Evolutionary conservation across 140 eudicot genomes (phyloP).

Genomic region (Anethum foeniculum): DNA sequence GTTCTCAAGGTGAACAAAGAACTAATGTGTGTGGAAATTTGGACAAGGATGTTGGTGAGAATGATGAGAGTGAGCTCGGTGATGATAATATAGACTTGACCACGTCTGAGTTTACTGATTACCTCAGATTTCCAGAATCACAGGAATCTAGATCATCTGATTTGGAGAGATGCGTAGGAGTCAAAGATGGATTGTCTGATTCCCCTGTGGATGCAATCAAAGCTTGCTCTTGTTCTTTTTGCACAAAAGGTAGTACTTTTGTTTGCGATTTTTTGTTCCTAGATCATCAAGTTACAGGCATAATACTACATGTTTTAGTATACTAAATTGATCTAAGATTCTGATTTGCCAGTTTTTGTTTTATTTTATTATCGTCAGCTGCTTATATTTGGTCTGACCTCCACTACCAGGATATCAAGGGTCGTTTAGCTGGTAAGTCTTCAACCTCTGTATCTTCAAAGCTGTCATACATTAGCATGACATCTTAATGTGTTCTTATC

Average conservation of each 20-base stretch:
- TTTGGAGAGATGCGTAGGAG: conserved; percentile 34
- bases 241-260: conserved; percentile 55
- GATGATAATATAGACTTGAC: conserved; percentile 31
- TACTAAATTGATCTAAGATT: background rate
- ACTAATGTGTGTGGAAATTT: conserved; percentile 8
- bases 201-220: conserved; percentile 33
- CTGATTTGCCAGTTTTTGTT: background rate
- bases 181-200: conserved; percentile 26
- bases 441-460: background rate
- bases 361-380: conserved; percentile 34
- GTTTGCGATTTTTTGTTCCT: background rate
- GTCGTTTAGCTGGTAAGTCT: conserved; percentile 63
- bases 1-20: conserved; percentile 17
- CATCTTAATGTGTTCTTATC: background rate
- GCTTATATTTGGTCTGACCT: conserved; percentile 85
- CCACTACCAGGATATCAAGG: conserved; percentile 81
- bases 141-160: conserved; percentile 56
- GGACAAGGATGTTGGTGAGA: conserved; percentile 17
- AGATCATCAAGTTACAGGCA: background rate
- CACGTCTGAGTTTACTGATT: conserved; percentile 42
- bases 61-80: conserved; percentile 33
- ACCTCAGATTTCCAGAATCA: conserved; percentile 41
- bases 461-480: background rate
- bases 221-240: conserved; percentile 78
- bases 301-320: background rate